Evolutionary conservation across 228 moss, liverwort and hornwort species (phyloP).

Genomic region (Sphagnum fallax): DNA sequence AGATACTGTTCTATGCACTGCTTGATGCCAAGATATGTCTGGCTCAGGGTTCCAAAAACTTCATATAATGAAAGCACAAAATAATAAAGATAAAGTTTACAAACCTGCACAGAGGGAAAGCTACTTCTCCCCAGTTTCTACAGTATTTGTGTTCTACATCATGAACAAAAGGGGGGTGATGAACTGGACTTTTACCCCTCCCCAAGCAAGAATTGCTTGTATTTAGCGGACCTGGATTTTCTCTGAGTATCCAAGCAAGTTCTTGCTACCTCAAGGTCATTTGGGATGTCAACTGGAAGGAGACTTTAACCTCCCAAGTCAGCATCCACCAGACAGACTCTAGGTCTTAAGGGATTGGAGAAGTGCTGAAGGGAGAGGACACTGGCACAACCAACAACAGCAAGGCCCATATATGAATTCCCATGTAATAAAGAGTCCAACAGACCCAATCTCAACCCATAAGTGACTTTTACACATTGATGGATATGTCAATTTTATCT

Average conservation of each 20-base stretch:
- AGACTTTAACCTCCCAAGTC: slow-evolving; percentile 59
- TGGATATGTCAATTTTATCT: too few relatives aligned
- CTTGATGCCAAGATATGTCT: slow-evolving; percentile 62
- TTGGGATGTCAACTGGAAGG: background rate
- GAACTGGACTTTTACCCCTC: too few relatives aligned
- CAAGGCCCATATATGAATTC: slow-evolving; percentile 84
- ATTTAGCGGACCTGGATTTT: too few relatives aligned
- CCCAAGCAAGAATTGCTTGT: too few relatives aligned
- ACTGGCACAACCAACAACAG: slow-evolving; percentile 83
- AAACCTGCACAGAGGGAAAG: too few relatives aligned
- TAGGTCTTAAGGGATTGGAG: slow-evolving; percentile 68
- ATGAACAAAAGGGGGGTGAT: too few relatives aligned
- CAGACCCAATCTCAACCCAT: slow-evolving; percentile 9
- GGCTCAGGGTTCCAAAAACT: slow-evolving; percentile 78
- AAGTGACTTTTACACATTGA: too few relatives aligned
- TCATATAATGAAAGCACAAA: background rate
- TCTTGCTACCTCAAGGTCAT: background rate
- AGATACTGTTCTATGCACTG: slow-evolving; percentile 61
- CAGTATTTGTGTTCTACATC: too few relatives aligned
- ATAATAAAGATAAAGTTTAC: too few relatives aligned
- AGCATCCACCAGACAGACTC: slow-evolving; percentile 36
- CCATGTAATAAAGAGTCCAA: slow-evolving; percentile 86
- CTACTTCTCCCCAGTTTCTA: too few relatives aligned
- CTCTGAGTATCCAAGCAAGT: too few relatives aligned
- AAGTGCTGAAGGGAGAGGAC: slow-evolving; percentile 62